Evolutionary conservation across 139 green algal species (phyloP).

Genomic region (Coelastrella sp.): DNA sequence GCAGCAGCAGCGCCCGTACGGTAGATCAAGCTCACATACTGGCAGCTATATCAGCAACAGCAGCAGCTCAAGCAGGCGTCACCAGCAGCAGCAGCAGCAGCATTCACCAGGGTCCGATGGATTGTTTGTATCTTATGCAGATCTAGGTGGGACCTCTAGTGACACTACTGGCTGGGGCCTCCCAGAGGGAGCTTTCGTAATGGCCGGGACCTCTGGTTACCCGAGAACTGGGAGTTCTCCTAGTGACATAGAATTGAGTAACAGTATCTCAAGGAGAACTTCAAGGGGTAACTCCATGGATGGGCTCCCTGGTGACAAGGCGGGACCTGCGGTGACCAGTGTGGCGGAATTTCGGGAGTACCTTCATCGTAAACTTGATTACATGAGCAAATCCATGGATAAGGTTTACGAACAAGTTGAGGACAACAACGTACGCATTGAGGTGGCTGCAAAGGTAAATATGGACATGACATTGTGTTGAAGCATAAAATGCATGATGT

Average conservation of each 20-base stretch:
- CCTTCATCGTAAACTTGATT: not conserved
- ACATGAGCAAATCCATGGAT: not conserved
- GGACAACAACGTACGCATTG: not conserved
- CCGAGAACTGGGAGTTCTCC: not conserved
- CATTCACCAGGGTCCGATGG: not conserved
- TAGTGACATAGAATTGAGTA: no score
- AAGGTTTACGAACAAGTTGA: not conserved
- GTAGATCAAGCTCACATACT: not conserved
- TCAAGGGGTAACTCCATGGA: not conserved
- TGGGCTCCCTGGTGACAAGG: not conserved
- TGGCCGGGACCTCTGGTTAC: not conserved
- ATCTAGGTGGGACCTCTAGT: not conserved
- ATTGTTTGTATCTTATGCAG: not conserved
- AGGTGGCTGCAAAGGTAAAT: not conserved
- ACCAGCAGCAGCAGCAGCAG: constrained; percentile 13
- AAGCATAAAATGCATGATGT: not conserved
- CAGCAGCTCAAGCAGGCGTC: not conserved
- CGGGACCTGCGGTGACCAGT: not conserved
- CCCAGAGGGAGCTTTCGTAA: not conserved
- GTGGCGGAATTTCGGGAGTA: not conserved
- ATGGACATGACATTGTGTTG: not conserved
- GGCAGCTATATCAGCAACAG: not conserved
- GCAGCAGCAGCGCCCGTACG: not conserved
- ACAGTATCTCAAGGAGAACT: no score
- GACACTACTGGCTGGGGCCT: not conserved